phyloP scores from a whole-genome alignment of 1,139 yeast genomes.

The Entelexis paramagnoliae region DNA sequence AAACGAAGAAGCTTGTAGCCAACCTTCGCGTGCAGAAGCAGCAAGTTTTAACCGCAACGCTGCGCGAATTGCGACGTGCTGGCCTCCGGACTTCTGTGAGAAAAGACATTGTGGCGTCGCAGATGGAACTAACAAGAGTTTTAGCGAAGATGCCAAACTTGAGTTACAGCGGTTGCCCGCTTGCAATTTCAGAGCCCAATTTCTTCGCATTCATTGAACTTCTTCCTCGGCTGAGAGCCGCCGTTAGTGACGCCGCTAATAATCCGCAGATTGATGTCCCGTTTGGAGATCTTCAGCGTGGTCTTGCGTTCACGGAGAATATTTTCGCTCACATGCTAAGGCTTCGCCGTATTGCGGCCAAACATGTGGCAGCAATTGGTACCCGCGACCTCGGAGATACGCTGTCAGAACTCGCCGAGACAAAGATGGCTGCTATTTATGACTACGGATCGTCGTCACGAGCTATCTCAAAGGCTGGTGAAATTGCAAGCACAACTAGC shows the following conservation, averaged over 20 bases:
- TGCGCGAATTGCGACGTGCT: slow-evolving; percentile 60
- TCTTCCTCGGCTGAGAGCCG: slow-evolving; percentile 64
- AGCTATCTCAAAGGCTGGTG: neutral
- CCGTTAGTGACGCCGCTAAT: slow-evolving; percentile 42
- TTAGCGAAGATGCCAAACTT: slow-evolving; percentile 38
- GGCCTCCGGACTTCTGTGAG: slow-evolving; percentile 64
- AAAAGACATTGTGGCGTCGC: slow-evolving; percentile 52
- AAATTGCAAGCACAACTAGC: neutral
- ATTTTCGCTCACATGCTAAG: slow-evolving; percentile 44
- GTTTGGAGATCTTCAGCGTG: slow-evolving; percentile 59
- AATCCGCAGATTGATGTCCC: slow-evolving; percentile 52
- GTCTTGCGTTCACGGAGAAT: slow-evolving; percentile 71
- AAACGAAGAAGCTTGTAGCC: slow-evolving; percentile 60
- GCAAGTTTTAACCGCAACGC: slow-evolving; percentile 62
- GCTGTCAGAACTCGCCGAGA: neutral
- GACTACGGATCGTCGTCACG: neutral
- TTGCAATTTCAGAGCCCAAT: slow-evolving; percentile 37
- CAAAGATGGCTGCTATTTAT: neutral
- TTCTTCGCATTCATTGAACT: slow-evolving; percentile 67
- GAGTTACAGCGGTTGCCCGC: neutral
- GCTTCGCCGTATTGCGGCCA: slow-evolving; percentile 13
- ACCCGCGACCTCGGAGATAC: neutral
- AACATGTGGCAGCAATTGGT: neutral
- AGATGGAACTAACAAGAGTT: slow-evolving; percentile 53
- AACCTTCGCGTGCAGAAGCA: slow-evolving; percentile 71